Base-by-base conservation (phyloP, 129 eudicot species). In the Sambucus nigra region DNA sequence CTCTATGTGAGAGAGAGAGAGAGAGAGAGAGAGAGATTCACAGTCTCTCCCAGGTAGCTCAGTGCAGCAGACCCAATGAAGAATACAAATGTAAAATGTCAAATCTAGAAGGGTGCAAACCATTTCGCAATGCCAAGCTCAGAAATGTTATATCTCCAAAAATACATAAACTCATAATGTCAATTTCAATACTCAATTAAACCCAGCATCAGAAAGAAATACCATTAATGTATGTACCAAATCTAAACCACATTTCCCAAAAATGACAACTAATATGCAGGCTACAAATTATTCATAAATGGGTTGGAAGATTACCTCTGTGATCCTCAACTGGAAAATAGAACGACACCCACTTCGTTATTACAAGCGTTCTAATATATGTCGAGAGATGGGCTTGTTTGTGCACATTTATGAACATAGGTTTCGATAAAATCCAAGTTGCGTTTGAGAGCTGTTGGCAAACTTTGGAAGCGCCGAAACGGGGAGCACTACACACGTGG, bases 361-460 rank as follows among this genome's bases (percentile, higher is more conserved):
- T 57, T 57, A 23, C 24, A 31, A 26, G 25, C 20, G 50, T 8
- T 35, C 8, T 2, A 35, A 35, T 8, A 3, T 35, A 7, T 35
- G 13, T 35, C 8, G 26, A 5, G 9, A 21, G 23, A 1, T 24
- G n/a, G n/a, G n/a, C n/a, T n/a, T 18, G 27, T 33, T 3, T 33
- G 25, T 17, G 25, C 28, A 5, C 12, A 24, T 22, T 2, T 35
- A 35, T 55, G 14, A 11, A 14, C 2, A 25, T 6, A 25, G 52
- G 26, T 19, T 47, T 55, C 62, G 62, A 57, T 57, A 49, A 57
- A 38, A 40, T 57, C 62, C 49, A 57, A 44, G 62, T 35, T 39
- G 49, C 17, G 62, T 7, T 14, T 38, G 42, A 4, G 0, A 3
- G 20, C 59, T 31, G 59, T 19, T 31, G 41, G 41, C 11, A 1